Conservation (phyloP, 495 filamentous ascomycete genomes). For the Penicillium argentinense region DNA sequence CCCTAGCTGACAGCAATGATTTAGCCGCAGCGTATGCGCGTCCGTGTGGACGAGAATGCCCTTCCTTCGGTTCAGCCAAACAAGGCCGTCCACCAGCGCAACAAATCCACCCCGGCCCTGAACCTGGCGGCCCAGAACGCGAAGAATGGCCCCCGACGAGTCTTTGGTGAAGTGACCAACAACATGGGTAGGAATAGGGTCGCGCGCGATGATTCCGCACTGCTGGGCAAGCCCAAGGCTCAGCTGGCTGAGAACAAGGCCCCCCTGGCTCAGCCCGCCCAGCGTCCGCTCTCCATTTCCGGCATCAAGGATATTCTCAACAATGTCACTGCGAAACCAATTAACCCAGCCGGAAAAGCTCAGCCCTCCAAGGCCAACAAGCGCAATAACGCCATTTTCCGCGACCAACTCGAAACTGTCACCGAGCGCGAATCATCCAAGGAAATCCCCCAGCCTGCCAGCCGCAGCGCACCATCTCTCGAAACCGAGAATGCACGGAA, state of each 20-base stretch:
- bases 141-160: slow-evolving; percentile 70
- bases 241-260: slow-evolving; percentile 46
- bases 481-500: slow-evolving; percentile 3
- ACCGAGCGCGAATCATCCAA: slow-evolving; percentile 40
- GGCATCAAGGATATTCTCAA: slow-evolving; percentile 46
- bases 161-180: slow-evolving; percentile 81
- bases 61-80: slow-evolving; percentile 46
- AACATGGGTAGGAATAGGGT: slow-evolving; percentile 52
- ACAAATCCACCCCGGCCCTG: slow-evolving; percentile 77
- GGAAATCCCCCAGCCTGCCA: slow-evolving; percentile 29
- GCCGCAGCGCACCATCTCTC: slow-evolving; percentile 10
- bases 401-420: slow-evolving; percentile 46
- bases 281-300: slow-evolving; percentile 57
- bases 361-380: slow-evolving; percentile 48
- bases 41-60: slow-evolving; percentile 74
- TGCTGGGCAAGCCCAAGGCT: slow-evolving; percentile 45
- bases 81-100: slow-evolving; percentile 71
- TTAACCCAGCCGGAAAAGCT: slow-evolving; percentile 39
- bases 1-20: not conserved
- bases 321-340: slow-evolving; percentile 37
- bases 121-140: slow-evolving; percentile 55
- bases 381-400: slow-evolving; percentile 64
- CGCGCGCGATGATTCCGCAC: slow-evolving; percentile 53
- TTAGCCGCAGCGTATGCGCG: slow-evolving; percentile 9
- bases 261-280: slow-evolving; percentile 60